phyloP scores from a whole-genome alignment of 768 basidiomycete genomes.

The Galerina sulciceps region DNA sequence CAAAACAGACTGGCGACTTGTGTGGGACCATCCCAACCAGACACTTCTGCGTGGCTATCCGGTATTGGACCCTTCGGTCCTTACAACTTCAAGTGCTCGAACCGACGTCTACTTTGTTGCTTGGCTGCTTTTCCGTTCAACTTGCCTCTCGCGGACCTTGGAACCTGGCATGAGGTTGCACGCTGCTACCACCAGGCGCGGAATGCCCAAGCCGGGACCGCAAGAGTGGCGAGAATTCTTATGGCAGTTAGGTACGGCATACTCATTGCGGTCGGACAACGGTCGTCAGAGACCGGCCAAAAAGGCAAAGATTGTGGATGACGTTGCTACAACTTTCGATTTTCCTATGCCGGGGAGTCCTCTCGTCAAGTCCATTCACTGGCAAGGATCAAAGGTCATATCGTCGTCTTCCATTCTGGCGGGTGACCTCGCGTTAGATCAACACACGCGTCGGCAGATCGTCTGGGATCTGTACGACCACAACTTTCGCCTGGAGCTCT shows the following conservation, averaged over 20 bases:
- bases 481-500: constrained; percentile 17
- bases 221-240: constrained; percentile 10
- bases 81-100: not conserved
- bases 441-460: not conserved
- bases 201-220: not conserved
- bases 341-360: not conserved
- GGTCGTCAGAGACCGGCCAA: not conserved
- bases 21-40: not conserved
- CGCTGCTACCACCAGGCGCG: not conserved
- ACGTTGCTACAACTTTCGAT: not conserved
- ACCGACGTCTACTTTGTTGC: not conserved
- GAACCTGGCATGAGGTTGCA: not conserved
- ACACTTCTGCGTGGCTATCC: not conserved
- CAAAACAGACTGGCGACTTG: not conserved
- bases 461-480: constrained; percentile 18
- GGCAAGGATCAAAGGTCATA: not conserved
- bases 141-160: not conserved
- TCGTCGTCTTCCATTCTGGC: not conserved
- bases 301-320: not conserved
- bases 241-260: not conserved
- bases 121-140: not conserved
- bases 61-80: not conserved
- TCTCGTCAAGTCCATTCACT: not conserved
- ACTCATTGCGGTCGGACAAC: not conserved
- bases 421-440: not conserved